phyloP scores from a whole-genome alignment of 139 green algal genomes.

The Chlamydomonas sp. region DNA sequence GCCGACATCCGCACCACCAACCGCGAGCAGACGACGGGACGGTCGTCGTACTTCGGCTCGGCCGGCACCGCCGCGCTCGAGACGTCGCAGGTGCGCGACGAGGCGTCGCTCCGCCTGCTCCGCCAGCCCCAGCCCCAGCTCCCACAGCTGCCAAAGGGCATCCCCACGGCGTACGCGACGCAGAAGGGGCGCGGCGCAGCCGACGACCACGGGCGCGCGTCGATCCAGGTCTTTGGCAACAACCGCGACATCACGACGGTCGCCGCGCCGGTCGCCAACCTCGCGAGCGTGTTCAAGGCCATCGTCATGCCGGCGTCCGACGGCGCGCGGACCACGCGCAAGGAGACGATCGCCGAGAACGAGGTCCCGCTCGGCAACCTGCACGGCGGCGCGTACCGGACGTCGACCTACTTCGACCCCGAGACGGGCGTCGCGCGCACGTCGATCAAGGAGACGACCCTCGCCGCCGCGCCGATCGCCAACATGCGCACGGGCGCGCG shows the following conservation, averaged over 20 bases:
- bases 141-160: not conserved
- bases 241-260: conserved; percentile 4
- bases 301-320: not conserved
- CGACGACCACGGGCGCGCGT: not conserved
- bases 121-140: not conserved
- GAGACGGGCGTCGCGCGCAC: conserved; percentile 1
- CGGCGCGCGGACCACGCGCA: conserved; percentile 2
- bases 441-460: not conserved
- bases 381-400: not conserved
- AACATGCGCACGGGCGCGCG: not conserved
- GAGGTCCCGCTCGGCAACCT: conserved; percentile 2
- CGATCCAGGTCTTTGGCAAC: conserved; percentile 10
- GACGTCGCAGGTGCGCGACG: not conserved
- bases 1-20: not conserved
- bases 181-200: not conserved
- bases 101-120: not conserved
- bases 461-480: not conserved
- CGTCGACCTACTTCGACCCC: conserved; percentile 1
- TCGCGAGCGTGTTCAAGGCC: conserved; percentile 6
- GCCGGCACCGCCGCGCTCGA: not conserved
- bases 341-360: not conserved
- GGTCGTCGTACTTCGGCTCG: not conserved
- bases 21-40: not conserved
- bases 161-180: not conserved
- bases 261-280: not conserved